A percentile compares a stretch with the other conserved stretches of the same genome.
Evolutionary conservation across 768 basidiomycete genomes (phyloP).

Genomic region (Russula olivacea): DNA sequence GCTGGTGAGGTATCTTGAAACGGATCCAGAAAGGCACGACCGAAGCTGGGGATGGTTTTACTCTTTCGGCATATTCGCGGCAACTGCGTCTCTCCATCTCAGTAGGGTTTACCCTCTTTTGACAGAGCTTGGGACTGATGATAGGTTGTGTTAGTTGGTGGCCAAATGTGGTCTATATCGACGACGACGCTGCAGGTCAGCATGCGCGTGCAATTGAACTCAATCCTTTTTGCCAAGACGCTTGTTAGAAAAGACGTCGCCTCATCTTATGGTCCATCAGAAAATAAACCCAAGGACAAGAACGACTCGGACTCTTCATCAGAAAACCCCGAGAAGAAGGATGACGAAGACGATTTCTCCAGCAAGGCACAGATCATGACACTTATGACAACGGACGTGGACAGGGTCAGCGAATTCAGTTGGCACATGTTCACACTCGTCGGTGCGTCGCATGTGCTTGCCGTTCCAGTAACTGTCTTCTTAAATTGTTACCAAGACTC

Average conservation of each 20-base stretch:
- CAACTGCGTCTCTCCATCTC: slow-evolving; percentile 40
- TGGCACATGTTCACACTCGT: slow-evolving; percentile 74
- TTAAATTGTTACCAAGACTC: slow-evolving; percentile 47
- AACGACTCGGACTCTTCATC: slow-evolving; percentile 18
- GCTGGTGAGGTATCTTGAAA: slow-evolving; percentile 61
- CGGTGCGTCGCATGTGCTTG: slow-evolving; percentile 38
- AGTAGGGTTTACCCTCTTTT: slow-evolving; percentile 33
- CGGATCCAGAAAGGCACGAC: slow-evolving; percentile 49
- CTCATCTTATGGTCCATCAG: slow-evolving; percentile 42
- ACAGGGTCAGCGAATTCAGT: slow-evolving; percentile 79
- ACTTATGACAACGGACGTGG: slow-evolving; percentile 92
- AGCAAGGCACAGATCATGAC: slow-evolving; percentile 84
- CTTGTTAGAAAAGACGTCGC: slow-evolving; percentile 81
- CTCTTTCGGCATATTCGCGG: slow-evolving; percentile 44
- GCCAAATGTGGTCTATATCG: slow-evolving; percentile 65
- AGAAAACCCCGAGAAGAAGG: slow-evolving; percentile 47
- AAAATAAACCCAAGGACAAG: slow-evolving; percentile 27
- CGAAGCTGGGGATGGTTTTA: slow-evolving; percentile 73
- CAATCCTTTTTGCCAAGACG: slow-evolving; percentile 81
- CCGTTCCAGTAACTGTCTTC: neutral
- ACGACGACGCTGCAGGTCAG: slow-evolving; percentile 66
- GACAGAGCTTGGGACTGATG: slow-evolving; percentile 10
- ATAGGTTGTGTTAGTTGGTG: slow-evolving; percentile 42
- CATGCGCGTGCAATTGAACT: slow-evolving; percentile 71
- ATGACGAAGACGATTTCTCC: slow-evolving; percentile 44